Evolutionary conservation across 192 early-diverging fungal species (phyloP), one percentile per base, ranked within the genome.

Genomic region (Linnemannia exigua): DNA sequence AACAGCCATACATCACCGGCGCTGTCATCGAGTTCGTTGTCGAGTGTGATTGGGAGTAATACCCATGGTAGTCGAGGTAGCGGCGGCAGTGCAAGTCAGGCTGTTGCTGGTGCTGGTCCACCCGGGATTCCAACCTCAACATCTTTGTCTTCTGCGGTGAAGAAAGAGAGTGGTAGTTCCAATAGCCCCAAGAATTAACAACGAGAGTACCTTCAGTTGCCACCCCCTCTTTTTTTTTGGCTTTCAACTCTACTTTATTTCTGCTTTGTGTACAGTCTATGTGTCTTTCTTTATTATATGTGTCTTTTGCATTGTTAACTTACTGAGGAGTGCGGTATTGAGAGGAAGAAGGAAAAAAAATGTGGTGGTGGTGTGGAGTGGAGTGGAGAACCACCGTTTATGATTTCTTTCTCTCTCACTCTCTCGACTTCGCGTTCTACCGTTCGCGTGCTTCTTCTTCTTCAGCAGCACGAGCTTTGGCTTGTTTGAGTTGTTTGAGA

Each of bases 401-500:
- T 44, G 41, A 44, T 3, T 44, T 44, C n/a, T n/a, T n/a, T n/a
- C n/a, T 44, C 41, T 44, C 41, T 44, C 9, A 9, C 41, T 44
- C 41, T 3, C n/a, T 44, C 41, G 41, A 3, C 5, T 44, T 44
- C 41, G 41, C 41, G 41, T 44, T 44, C 41, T 3, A n/a, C n/a
- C 41, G 41, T 44, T 44, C 9, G 41, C 41, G 41, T 3, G 7
- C 31, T 36, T 74, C 25, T 48, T 25, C 46, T 22, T 14, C 31
- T 67, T 51, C 46, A 44, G 41, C 9, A 3, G 11, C 73, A 48
- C 31, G 70, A 4, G 74, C 80, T 46, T 54, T 66, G 17, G 74
- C 74, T 31, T 67, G 52, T 51, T 76, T 76, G 31, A 82, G 80
- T 15, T 76, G 69, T 36, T 82, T 82, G 54, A 74, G 46, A 3